Base-by-base conservation (phyloP, 78 protist species). In the Dictyostelium citrinum region DNA sequence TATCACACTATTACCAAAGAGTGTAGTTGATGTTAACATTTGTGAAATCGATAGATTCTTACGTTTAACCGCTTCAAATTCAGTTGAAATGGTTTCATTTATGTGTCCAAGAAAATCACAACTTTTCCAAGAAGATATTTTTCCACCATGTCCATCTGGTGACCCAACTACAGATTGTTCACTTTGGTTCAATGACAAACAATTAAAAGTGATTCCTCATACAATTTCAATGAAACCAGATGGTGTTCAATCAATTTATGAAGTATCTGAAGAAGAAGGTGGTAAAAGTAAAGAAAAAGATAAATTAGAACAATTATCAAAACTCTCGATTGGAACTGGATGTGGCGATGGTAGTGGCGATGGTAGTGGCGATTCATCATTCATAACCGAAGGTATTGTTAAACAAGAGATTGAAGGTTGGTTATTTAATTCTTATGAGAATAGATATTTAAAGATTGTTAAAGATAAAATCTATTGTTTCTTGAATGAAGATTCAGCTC, bases 91-190 rank as follows among this genome's bases (percentile, higher is more conserved):
- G 74, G 94, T 98, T 43, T 90, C 97, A 27, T 95, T 98, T 60
- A 68, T 77, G 17, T 96, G 96, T n/a, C 99, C 98, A 24, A 97
- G 99, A 79, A 97, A 98, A 81, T 90, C 97, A 41, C 97, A 91
- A 29, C 61, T 67, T n/a, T 98, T 98, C 90, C 98, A 97, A 90
- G 98, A 95, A 24, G 99, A 98, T 81, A 45, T 98, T 45, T 98
- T 90, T 95, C 99, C 99, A 27, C 82, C 93, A 39, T 83, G 84
- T 7, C 93, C 93, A 76, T 78, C 84, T 10, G 93, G 93, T n/a
- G 93, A 88, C 46, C 93, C 93, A 39, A 88, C 93, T 4, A 88
- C 93, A 2, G 93, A 88, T 67, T 67, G 70, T 5, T 58, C 51
- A 20, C 80, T 68, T 20, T 88, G 93, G 93, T 76, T 61, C 43